These are phyloP conservation scores for Teratosphaeriaceae sp. DNA, from an alignment of 2,329 filamentous ascomycete species.

Conservation along the genomic window DNA sequence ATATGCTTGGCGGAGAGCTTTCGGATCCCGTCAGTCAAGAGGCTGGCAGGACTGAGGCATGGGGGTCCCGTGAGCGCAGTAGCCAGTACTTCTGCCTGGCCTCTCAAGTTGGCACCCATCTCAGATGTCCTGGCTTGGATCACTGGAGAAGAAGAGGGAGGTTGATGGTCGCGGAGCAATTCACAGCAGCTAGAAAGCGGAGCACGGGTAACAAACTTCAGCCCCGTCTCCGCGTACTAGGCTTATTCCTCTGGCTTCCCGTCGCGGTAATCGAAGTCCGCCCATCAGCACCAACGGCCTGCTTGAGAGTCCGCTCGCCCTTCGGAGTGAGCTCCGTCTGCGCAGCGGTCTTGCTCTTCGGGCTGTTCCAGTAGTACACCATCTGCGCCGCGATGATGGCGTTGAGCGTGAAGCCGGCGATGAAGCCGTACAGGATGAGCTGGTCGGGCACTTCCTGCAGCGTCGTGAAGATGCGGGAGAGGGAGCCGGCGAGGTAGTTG, in stretches of 20 bases:
- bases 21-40: too few species aligned
- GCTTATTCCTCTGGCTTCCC: conserved; percentile 20
- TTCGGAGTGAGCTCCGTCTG: conserved; percentile 35
- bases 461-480: conserved; percentile 95
- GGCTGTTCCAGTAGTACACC: conserved; percentile 88
- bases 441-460: conserved; percentile 96
- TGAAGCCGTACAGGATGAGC: conserved; percentile 89
- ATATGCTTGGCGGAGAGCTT: too few species aligned
- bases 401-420: conserved; percentile 88
- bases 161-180: too few species aligned
- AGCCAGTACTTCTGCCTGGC: too few species aligned
- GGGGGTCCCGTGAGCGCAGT: too few species aligned
- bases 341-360: conserved; percentile 32
- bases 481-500: conserved; percentile 90
- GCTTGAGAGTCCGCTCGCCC: conserved; percentile 25
- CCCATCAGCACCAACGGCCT: conserved; percentile 6
- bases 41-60: too few species aligned
- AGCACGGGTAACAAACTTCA: too few species aligned
- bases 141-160: too few species aligned
- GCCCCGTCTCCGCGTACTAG: conserved; percentile 51
- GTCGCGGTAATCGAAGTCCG: not conserved
- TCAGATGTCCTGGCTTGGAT: too few species aligned
- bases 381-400: conserved; percentile 81
- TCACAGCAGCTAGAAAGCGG: too few species aligned
- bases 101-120: too few species aligned